Evolutionary conservation across 2,329 filamentous ascomycete species (phyloP).

Genomic region (Apiospora saccharicola): DNA sequence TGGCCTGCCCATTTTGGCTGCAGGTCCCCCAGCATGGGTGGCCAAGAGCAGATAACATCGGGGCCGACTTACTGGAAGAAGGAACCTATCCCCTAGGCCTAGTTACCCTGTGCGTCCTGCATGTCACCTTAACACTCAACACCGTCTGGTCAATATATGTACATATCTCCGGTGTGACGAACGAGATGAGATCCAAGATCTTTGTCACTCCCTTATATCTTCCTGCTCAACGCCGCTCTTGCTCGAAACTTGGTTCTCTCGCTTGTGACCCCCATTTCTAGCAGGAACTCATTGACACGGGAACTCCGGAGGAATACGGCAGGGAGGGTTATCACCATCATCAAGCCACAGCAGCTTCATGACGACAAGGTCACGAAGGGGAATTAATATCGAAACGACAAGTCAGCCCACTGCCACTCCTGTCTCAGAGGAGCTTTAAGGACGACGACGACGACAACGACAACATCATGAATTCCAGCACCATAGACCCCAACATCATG

Average conservation of each 20-base stretch:
- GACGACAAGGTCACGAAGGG: not conserved
- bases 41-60: constrained; percentile 3
- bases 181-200: constrained; percentile 7
- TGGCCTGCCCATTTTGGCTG: not conserved
- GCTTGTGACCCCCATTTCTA: not conserved
- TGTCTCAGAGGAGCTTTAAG: not conserved
- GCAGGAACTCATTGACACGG: not conserved
- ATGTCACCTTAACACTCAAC: not conserved
- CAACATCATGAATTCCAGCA: no score
- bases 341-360: not conserved
- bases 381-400: not conserved
- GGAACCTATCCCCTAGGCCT: not conserved
- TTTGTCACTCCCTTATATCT: not conserved
- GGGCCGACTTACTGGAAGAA: not conserved
- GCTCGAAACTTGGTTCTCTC: constrained; percentile 3
- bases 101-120: not conserved
- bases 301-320: not conserved
- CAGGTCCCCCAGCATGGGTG: constrained; percentile 10
- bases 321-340: not conserved
- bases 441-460: constrained; percentile 8
- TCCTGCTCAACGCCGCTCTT: not conserved
- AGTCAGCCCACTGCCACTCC: not conserved
- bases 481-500: not conserved
- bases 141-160: not conserved
- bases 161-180: constrained; percentile 5